Conservation (phyloP, 345 rosid species). For the Eutrema heterophyllum region DNA sequence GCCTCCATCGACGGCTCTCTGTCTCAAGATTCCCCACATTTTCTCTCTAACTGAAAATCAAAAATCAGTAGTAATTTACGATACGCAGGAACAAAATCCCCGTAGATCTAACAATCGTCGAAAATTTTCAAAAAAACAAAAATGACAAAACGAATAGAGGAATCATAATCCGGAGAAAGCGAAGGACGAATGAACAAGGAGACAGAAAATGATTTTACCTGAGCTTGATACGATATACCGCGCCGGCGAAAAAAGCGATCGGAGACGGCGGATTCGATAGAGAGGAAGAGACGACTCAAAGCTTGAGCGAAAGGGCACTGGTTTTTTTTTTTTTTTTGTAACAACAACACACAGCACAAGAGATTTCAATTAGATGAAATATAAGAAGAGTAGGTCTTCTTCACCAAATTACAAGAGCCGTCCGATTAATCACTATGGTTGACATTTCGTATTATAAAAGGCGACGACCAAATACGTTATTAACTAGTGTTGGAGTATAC, state of each 20-base stretch:
- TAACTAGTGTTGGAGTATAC: not conserved
- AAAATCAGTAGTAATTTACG: not conserved
- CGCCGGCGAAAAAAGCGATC: slow-evolving; percentile 20
- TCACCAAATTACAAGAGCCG: slow-evolving; percentile 1
- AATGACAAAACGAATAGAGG: not conserved
- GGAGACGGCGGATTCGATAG: slow-evolving; percentile 22
- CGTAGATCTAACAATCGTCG: slow-evolving; percentile 17
- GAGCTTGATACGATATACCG: slow-evolving; percentile 9
- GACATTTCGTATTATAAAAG: slow-evolving; percentile 1
- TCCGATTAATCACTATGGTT: slow-evolving; percentile 13
- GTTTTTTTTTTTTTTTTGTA: not conserved
- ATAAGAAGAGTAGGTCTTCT: slow-evolving; percentile 14
- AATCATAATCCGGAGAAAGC: not conserved
- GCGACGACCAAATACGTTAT: too few species aligned
- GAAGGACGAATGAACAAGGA: not conserved
- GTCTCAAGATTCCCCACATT: slow-evolving; percentile 63
- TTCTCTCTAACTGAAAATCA: slow-evolving; percentile 13
- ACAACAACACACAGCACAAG: not conserved
- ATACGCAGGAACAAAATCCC: not conserved
- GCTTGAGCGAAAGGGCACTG: slow-evolving; percentile 29
- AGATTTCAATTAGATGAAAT: slow-evolving; percentile 1
- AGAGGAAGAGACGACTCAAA: slow-evolving; percentile 29
- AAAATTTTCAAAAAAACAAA: not conserved
- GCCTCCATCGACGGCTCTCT: slow-evolving; percentile 41
- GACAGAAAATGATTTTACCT: not conserved